phyloP scores from a whole-genome alignment of 306 rosid genomes.

The Cicer bijugum region DNA sequence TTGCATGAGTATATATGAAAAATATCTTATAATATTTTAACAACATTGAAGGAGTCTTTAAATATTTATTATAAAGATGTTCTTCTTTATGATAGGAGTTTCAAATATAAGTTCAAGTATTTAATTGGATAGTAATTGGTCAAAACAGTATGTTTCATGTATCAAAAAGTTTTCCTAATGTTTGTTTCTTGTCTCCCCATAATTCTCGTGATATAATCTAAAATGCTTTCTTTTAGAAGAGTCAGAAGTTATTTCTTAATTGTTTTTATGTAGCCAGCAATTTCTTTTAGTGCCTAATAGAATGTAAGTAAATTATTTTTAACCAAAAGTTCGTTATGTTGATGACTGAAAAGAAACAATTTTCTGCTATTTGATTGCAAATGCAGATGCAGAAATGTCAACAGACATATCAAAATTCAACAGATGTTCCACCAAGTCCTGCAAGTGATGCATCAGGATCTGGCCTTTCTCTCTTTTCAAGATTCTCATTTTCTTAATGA shows the following conservation, averaged over 20 bases:
- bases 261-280: conserved; percentile 16
- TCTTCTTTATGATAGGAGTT: conserved; percentile 21
- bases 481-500: conserved; percentile 75
- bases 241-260: neutral
- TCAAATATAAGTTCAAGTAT: conserved; percentile 30
- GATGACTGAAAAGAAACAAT: conserved; percentile 40
- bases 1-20: neutral
- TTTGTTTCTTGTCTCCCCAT: conserved; percentile 7
- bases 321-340: conserved; percentile 34
- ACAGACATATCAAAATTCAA: conserved; percentile 75
- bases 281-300: conserved; percentile 21
- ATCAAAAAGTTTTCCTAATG: neutral
- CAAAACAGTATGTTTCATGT: conserved; percentile 37
- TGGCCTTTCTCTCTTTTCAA: conserved; percentile 79
- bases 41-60: neutral
- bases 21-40: conserved; percentile 20
- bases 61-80: conserved; percentile 3
- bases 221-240: conserved; percentile 22
- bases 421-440: conserved; percentile 72
- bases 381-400: conserved; percentile 90
- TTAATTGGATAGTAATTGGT: conserved; percentile 36
- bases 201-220: conserved; percentile 8
- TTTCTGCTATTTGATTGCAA: conserved; percentile 44
- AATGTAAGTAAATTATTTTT: conserved; percentile 3
- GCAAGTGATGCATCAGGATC: conserved; percentile 71